These are phyloP conservation scores for Thalassiosira mediterranea DNA, from an alignment of 352 stramenopile genomes.

Conservation along the genomic window DNA sequence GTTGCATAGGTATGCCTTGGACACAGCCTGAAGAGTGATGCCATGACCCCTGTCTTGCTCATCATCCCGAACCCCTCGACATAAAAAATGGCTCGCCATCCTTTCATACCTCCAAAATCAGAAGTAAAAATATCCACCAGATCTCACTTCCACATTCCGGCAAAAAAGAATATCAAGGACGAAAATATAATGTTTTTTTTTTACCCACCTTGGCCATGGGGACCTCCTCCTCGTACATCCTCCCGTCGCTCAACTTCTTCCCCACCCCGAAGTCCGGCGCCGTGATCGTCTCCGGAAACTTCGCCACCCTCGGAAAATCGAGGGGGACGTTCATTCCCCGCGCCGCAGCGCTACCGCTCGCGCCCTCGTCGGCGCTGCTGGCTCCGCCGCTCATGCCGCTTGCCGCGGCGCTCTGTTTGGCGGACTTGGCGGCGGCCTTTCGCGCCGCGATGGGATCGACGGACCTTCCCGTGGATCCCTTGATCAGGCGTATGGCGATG, in stretches of 20 bases:
- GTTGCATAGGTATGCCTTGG: neutral
- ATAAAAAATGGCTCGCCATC: too few species aligned
- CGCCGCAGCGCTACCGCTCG: neutral
- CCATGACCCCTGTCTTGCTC: neutral
- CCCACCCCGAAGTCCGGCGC: constrained; percentile 55
- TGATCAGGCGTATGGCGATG: constrained; percentile 44
- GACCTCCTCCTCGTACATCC: constrained; percentile 80
- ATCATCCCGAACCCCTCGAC: too few species aligned
- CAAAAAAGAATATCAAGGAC: too few species aligned
- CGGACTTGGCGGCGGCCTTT: neutral
- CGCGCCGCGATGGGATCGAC: constrained; percentile 47
- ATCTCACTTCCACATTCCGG: too few species aligned
- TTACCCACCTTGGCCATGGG: constrained; percentile 61
- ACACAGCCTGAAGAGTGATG: neutral
- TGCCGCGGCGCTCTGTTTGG: neutral
- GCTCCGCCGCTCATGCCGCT: neutral
- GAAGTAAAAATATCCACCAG: too few species aligned
- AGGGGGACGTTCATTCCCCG: too few species aligned
- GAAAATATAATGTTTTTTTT: too few species aligned
- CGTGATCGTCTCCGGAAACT: constrained; percentile 74
- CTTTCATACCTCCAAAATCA: too few species aligned
- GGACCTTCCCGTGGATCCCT: constrained; percentile 18
- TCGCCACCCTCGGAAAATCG: constrained; percentile 71
- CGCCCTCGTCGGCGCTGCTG: neutral
- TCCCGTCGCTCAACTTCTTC: constrained; percentile 52